Base-by-base conservation (phyloP, 1,284 basidiomycete genomes). In the Ganoderma sp. region DNA sequence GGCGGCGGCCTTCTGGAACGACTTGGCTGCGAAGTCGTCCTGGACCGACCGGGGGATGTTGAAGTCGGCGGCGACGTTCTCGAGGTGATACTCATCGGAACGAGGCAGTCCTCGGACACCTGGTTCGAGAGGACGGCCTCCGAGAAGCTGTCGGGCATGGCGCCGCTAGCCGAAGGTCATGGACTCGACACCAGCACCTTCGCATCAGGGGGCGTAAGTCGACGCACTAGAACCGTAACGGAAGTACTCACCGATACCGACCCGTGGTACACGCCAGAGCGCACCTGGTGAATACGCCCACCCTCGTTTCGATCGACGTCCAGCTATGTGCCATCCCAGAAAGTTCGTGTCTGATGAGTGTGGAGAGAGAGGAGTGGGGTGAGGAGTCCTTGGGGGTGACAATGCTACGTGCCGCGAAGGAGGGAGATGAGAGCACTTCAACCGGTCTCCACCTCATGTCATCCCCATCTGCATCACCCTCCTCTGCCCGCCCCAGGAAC, bases 21-120 rank as follows among this genome's bases (percentile, higher is more conserved):
- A 96, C 69, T 88, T 82, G 56, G 95, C 95, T 10, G 96, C 91
- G 75, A 97, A 98, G 62, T 84, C 87, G 83, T 98, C 96, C 81
- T 97, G 96, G 59, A 80, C 82, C 58, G 84, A 83, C 66, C 96
- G 92, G 56, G 90, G 82, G 77, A 98, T 87, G 73, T 85, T 83
- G 81, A 86, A 96, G 71, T 95, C 87, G 57, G 84, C 81, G 25
- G 96, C 95, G 71, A 99, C 97, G 78, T 99, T 99, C 84, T 99
- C 97, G 95, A 98, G 62, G 96, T 97, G 82, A 96, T 92, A 72
- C 97, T 96, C 96, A 98, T 98, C 65, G 97, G 97, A 72, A 97
- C 85, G 25, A 97, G 85, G 81, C 97, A 98, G 85, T 99, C 96
- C 69, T 91, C 88, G 2, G 98, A 89, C 77, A 95, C 92, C 74